Evolutionary conservation across 176 grass and related monocot genomes (phyloP).

Genomic region (Poa pratensis): DNA sequence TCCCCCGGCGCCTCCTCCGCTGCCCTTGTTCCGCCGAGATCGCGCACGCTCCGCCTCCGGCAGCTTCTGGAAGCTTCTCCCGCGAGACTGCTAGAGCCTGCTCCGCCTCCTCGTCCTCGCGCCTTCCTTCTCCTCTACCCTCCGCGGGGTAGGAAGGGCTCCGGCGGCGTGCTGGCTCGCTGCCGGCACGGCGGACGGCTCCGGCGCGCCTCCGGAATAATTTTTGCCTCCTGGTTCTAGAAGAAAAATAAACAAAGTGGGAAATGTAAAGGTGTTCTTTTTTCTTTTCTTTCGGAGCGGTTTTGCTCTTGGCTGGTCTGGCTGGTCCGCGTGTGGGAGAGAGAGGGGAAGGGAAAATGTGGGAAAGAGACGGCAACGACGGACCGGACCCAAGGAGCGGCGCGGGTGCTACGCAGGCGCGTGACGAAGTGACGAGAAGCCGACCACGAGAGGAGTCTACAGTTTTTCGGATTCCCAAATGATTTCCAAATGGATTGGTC

Average conservation of each 20-base stretch:
- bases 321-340: slow-evolving; percentile 33
- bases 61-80: slow-evolving; percentile 46
- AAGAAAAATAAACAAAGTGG: slow-evolving; percentile 42
- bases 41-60: slow-evolving; percentile 15
- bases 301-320: slow-evolving; percentile 45
- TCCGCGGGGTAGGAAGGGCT: neutral
- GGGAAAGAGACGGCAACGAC: slow-evolving; percentile 29
- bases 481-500: too few relatives aligned
- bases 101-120: neutral
- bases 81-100: neutral
- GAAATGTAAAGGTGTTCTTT: slow-evolving; percentile 45
- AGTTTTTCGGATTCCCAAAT: too few relatives aligned
- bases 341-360: neutral
- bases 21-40: slow-evolving; percentile 36
- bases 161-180: slow-evolving; percentile 37
- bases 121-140: neutral
- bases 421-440: too few relatives aligned
- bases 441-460: too few relatives aligned
- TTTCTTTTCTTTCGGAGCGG: neutral
- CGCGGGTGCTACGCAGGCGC: too few relatives aligned
- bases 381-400: too few relatives aligned
- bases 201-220: slow-evolving; percentile 49
- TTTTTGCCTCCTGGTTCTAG: slow-evolving; percentile 31
- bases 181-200: slow-evolving; percentile 46
- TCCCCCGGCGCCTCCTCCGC: slow-evolving; percentile 26